Conservation (phyloP, 768 basidiomycete species). For the Candolleomyces aberdarensis region DNA sequence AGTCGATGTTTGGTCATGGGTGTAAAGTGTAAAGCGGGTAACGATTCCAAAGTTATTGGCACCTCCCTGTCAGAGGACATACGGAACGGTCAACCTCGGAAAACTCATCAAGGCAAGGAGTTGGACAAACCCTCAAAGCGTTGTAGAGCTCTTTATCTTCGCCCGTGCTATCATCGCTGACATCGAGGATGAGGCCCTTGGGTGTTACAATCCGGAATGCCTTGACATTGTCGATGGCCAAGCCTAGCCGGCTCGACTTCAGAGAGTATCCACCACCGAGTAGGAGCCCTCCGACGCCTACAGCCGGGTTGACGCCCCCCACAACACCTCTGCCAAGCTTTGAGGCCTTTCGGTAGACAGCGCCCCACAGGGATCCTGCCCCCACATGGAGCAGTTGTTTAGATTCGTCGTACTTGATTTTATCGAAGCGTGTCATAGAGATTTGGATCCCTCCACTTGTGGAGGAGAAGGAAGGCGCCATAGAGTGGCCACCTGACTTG, state of each 20-base stretch:
- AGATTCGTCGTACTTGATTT: conserved; percentile 28
- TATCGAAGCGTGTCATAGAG: conserved; percentile 36
- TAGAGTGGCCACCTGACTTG: conserved; percentile 57
- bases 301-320: conserved; percentile 4
- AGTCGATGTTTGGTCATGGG: conserved; percentile 50
- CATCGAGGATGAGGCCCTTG: conserved; percentile 15
- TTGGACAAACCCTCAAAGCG: not conserved
- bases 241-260: conserved; percentile 29
- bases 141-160: not conserved
- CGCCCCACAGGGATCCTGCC: conserved; percentile 44
- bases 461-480: conserved; percentile 56
- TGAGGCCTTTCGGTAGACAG: conserved; percentile 28
- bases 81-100: not conserved
- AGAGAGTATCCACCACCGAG: conserved; percentile 33
- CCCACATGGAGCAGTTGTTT: conserved; percentile 26
- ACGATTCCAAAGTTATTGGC: conserved; percentile 66
- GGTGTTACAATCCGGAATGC: conserved; percentile 25
- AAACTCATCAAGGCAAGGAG: not conserved
- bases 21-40: conserved; percentile 51
- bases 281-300: conserved; percentile 30
- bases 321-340: not conserved
- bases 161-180: not conserved
- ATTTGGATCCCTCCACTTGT: conserved; percentile 48
- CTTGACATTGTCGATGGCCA: conserved; percentile 30
- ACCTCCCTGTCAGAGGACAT: conserved; percentile 41